Evolutionary conservation across 495 filamentous ascomycete genomes (phyloP), one percentile per base, ranked within the genome.

Genomic region (Schizothecium vesticola): DNA sequence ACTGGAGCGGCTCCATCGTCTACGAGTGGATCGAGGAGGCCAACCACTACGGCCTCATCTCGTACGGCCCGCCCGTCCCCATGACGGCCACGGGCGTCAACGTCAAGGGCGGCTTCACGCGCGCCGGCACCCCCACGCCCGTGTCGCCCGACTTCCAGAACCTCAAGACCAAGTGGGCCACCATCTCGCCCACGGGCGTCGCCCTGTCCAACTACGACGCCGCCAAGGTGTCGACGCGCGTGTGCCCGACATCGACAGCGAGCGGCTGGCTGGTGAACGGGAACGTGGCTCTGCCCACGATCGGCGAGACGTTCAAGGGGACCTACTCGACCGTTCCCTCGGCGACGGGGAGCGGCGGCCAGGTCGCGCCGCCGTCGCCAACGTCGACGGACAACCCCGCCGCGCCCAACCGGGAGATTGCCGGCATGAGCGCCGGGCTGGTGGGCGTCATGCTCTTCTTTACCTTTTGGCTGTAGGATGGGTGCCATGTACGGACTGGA

Each of bases 11-110:
- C 65, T 81, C 90, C 33, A 93, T 96, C 66, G 82, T 94, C 70
- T 96, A 96, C 78, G 92, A 97, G 77, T 97, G 92, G 92, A 91
- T 97, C 66, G 79, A 93, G 74, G 93, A 96, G 77, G 81, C 85
- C 59, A 97, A 96, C 76, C 79, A 92, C 73, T 97, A 96, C 75
- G 93, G 93, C 64, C 81, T 97, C 43, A 87, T 97, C 75, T 89
- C 84, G 56, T 97, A 97, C 75, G 92, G 90, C 11, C 81, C 83
- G 4, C 75, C 73, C 58, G 80, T 83, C 56, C 81, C 81, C 59
- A 73, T 81, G 9, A 82, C 79, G 22, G 82, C 70, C 24, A 80
- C 83, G 1, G 83, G 82, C 9, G 75, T 80, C 29, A 83, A 85
- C 61, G 78, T 90, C 51, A 80, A 84, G 24, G 90, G 86, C 67